A percentile compares a stretch with the other conserved stretches of the same genome.
These are phyloP conservation scores for Phytophthora multivora DNA, from an alignment of 352 stramenopile genomes.

Conservation along the genomic window DNA sequence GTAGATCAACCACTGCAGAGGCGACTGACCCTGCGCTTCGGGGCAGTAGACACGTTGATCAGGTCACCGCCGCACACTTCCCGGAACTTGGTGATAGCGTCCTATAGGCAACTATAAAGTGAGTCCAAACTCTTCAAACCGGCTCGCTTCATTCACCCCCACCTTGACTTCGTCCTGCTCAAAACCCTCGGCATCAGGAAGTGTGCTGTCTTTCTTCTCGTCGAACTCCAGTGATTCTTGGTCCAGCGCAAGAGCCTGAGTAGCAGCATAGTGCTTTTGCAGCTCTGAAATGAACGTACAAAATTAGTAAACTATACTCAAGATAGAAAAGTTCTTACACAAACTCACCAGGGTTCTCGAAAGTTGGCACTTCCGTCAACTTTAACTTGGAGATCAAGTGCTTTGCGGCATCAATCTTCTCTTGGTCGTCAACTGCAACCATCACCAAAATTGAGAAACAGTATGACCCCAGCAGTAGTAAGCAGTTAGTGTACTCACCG, in stretches of 20 bases:
- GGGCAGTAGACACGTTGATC: conserved; percentile 45
- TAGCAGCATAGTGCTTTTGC: conserved; percentile 84
- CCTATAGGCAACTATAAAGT: too few relatives aligned
- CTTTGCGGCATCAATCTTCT: conserved; percentile 72
- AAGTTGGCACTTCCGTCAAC: conserved; percentile 70
- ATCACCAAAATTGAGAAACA: neutral
- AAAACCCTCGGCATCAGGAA: conserved; percentile 79
- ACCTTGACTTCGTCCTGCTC: conserved; percentile 69
- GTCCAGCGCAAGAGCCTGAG: conserved; percentile 76
- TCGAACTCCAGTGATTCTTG: conserved; percentile 82
- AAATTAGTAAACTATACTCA: neutral
- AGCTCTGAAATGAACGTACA: conserved; percentile 48
- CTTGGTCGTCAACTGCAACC: conserved; percentile 35
- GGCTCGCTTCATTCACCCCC: neutral
- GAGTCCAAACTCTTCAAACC: too few relatives aligned
- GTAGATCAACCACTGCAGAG: neutral
- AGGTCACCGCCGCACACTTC: conserved; percentile 56
- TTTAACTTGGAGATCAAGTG: conserved; percentile 75
- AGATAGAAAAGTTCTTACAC: too few relatives aligned
- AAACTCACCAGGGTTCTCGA: conserved; percentile 76
- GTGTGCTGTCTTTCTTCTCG: conserved; percentile 74
- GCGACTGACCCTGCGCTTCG: conserved; percentile 57
- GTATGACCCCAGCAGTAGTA: neutral
- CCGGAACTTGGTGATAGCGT: conserved; percentile 50
- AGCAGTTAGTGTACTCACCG: conserved; percentile 24